These are phyloP conservation scores for Podila verticillata DNA, from an alignment of 192 early-diverging fungal genomes.

Conservation along the genomic window DNA sequence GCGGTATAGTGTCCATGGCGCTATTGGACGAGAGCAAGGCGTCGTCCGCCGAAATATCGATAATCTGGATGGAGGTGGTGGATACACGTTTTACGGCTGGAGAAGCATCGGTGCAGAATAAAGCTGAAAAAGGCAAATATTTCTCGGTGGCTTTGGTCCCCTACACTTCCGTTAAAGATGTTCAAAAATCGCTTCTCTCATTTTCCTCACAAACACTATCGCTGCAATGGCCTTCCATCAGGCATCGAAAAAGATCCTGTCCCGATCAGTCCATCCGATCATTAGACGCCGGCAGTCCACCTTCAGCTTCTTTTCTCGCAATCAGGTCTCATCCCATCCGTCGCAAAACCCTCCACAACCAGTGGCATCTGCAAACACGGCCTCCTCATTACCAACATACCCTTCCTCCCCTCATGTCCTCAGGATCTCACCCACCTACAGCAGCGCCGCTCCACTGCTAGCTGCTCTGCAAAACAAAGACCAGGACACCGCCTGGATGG, in stretches of 20 bases:
- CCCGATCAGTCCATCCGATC: not conserved
- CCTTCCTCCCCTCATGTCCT: constrained; percentile 9
- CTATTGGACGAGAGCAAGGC: not conserved
- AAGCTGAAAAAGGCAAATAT: too few relatives aligned
- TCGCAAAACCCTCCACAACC: not conserved
- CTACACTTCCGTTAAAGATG: too few relatives aligned
- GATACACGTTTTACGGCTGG: not conserved
- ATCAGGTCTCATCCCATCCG: not conserved
- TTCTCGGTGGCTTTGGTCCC: too few relatives aligned
- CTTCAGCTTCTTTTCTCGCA: constrained; percentile 46
- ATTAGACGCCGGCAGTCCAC: constrained; percentile 33
- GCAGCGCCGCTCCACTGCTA: constrained; percentile 29
- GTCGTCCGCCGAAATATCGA: not conserved
- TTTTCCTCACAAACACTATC: not conserved
- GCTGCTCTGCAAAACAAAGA: constrained; percentile 46
- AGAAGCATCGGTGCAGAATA: not conserved
- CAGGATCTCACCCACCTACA: constrained; percentile 28
- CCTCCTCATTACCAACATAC: too few relatives aligned
- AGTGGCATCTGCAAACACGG: not conserved
- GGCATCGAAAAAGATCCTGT: constrained; percentile 1
- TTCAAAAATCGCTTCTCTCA: not conserved
- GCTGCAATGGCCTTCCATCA: not conserved
- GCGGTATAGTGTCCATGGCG: not conserved
- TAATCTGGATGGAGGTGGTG: not conserved
- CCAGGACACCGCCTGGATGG: constrained; percentile 47